phyloP scores from a whole-genome alignment of 169 alveolate genomes.

The Cyclospora cayetanensis region DNA sequence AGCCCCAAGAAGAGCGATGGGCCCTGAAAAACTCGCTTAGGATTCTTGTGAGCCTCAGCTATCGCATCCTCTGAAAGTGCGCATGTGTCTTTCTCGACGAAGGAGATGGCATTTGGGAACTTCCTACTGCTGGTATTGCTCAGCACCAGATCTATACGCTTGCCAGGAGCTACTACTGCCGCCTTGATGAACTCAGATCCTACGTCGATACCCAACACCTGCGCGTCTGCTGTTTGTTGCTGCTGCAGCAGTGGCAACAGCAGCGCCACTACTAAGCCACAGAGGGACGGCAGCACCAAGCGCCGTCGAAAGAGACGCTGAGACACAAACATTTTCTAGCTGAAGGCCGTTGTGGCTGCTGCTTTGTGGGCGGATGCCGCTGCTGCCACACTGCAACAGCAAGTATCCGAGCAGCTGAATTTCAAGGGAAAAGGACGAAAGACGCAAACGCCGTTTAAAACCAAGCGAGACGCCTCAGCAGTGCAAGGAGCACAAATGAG shows the following conservation, averaged over 20 bases:
- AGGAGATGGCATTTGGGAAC: constrained; percentile 68
- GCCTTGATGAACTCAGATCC: constrained; percentile 73
- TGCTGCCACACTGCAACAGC: neutral
- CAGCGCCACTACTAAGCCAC: too few species aligned
- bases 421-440: neutral
- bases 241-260: constrained; percentile 9
- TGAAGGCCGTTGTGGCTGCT: neutral
- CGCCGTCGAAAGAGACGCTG: neutral
- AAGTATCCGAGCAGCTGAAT: neutral
- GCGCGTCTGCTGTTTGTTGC: constrained; percentile 30
- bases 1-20: constrained; percentile 29
- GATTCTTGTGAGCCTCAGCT: constrained; percentile 44
- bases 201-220: constrained; percentile 72
- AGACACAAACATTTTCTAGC: neutral
- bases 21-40: constrained; percentile 18
- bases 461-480: neutral
- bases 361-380: constrained; percentile 21
- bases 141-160: constrained; percentile 68
- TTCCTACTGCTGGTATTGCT: constrained; percentile 68
- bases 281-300: neutral
- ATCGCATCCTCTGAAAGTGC: constrained; percentile 65
- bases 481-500: too few species aligned
- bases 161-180: constrained; percentile 69
- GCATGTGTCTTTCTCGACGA: constrained; percentile 54
- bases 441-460: too few species aligned